A percentile compares a stretch with the other conserved stretches of the same genome.
Conservation (phyloP, 306 rosid species). For the Hippophae rhamnoides region DNA sequence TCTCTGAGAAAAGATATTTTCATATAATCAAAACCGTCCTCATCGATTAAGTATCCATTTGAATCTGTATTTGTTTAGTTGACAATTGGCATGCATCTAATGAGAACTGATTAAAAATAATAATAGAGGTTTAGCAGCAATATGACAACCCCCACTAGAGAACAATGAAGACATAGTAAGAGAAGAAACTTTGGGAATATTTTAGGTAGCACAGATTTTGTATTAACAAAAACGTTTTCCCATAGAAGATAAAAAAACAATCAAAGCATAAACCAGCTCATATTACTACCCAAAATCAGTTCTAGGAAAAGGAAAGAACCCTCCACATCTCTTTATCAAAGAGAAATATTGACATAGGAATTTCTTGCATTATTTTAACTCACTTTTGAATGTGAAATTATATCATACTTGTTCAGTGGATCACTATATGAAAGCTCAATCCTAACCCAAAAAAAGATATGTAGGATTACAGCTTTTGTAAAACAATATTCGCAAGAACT, state of each 20-base stretch:
- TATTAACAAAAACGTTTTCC: background rate
- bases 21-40: constrained; percentile 92
- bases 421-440: too few species aligned
- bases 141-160: background rate
- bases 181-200: background rate
- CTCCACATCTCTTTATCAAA: too few species aligned
- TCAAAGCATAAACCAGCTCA: background rate
- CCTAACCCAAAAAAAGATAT: too few species aligned
- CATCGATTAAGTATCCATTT: constrained; percentile 91
- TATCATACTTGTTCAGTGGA: too few species aligned
- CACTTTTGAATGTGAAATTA: too few species aligned
- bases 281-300: too few species aligned
- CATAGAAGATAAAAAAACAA: constrained; percentile 7
- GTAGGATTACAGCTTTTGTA: too few species aligned
- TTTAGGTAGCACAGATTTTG: background rate
- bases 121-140: background rate
- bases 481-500: too few species aligned
- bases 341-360: too few species aligned
- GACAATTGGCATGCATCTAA: constrained; percentile 13
- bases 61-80: constrained; percentile 54
- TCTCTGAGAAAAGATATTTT: constrained; percentile 84
- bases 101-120: constrained; percentile 5
- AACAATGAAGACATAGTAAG: too few species aligned
- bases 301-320: too few species aligned
- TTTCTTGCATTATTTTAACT: too few species aligned